A percentile compares a stretch with the other conserved stretches of the same genome.
Evolutionary conservation across 2,329 filamentous ascomycete species (phyloP).

Genomic region (Cladophialophora yegresii): DNA sequence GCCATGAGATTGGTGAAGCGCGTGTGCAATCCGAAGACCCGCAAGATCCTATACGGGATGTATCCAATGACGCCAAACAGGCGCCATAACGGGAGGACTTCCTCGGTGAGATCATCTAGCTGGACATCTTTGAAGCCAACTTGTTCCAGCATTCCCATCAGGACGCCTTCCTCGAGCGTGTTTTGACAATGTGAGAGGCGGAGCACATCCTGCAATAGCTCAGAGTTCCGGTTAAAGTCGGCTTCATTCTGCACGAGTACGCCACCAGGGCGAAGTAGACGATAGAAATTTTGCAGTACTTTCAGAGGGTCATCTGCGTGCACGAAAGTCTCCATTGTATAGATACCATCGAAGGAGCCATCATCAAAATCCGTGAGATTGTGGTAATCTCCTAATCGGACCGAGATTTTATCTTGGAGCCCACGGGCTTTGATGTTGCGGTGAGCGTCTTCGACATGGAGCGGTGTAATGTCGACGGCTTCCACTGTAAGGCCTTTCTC

Average conservation of each 20-base stretch:
- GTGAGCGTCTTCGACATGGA: slow-evolving; percentile 51
- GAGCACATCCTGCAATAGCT: too few species aligned
- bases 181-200: background rate
- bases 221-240: background rate
- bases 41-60: slow-evolving; percentile 9
- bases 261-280: slow-evolving; percentile 54
- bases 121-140: slow-evolving; percentile 12
- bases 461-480: slow-evolving; percentile 54
- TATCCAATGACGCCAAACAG: slow-evolving; percentile 18
- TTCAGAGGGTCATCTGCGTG: slow-evolving; percentile 53
- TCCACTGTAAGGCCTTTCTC: slow-evolving; percentile 46
- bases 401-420: slow-evolving; percentile 44
- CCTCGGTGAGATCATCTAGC: slow-evolving; percentile 12
- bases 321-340: slow-evolving; percentile 60
- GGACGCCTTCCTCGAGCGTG: slow-evolving; percentile 8
- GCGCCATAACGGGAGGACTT: slow-evolving; percentile 15
- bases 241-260: slow-evolving; percentile 42
- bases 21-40: slow-evolving; percentile 7
- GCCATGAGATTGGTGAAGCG: slow-evolving; percentile 16
- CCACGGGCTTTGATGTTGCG: slow-evolving; percentile 45
- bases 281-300: slow-evolving; percentile 52
- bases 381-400: slow-evolving; percentile 55
- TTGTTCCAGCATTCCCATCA: slow-evolving; percentile 5
- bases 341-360: slow-evolving; percentile 53
- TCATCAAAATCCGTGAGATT: slow-evolving; percentile 48